Percentiles rank a stretch among this genome's conserved stretches.
These are phyloP conservation scores for Blastocladiella britannica DNA, from an alignment of 192 early-diverging fungal genomes.

Conservation along the genomic window DNA sequence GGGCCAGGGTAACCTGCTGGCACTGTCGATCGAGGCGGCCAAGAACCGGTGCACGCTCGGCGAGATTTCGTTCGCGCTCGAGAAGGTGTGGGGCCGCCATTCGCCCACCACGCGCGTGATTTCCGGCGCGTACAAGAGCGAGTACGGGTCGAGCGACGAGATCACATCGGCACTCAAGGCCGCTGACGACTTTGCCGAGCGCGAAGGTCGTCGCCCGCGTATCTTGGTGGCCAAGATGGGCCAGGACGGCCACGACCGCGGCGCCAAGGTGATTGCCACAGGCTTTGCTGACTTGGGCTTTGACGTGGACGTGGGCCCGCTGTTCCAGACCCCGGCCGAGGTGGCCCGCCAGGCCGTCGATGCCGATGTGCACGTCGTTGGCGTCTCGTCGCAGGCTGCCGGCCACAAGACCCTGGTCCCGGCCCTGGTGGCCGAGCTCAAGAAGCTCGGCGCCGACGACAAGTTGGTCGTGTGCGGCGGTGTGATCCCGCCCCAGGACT, in stretches of 20 bases:
- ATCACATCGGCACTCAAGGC: constrained; percentile 38
- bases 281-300: constrained; percentile 79
- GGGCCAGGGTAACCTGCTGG: constrained; percentile 50
- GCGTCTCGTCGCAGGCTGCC: constrained; percentile 68
- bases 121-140: constrained; percentile 64
- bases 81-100: constrained; percentile 65
- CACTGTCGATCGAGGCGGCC: constrained; percentile 48
- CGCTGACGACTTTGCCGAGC: constrained; percentile 43
- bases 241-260: constrained; percentile 80
- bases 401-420: constrained; percentile 77
- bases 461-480: constrained; percentile 63
- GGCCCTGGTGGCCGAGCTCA: constrained; percentile 50
- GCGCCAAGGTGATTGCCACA: constrained; percentile 81
- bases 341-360: constrained; percentile 75
- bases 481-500: constrained; percentile 75
- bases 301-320: constrained; percentile 73
- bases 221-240: constrained; percentile 82
- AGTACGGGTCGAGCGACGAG: constrained; percentile 46
- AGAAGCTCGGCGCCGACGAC: constrained; percentile 48
- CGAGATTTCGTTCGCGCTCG: constrained; percentile 62
- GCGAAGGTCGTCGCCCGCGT: constrained; percentile 64
- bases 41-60: constrained; percentile 62
- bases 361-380: constrained; percentile 73
- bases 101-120: constrained; percentile 60
- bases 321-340: constrained; percentile 76